A percentile compares a stretch with the other conserved stretches of the same genome.
Conservation (phyloP, 371 early-diverging fungal genomes). For the Mucor lusitanicus region DNA sequence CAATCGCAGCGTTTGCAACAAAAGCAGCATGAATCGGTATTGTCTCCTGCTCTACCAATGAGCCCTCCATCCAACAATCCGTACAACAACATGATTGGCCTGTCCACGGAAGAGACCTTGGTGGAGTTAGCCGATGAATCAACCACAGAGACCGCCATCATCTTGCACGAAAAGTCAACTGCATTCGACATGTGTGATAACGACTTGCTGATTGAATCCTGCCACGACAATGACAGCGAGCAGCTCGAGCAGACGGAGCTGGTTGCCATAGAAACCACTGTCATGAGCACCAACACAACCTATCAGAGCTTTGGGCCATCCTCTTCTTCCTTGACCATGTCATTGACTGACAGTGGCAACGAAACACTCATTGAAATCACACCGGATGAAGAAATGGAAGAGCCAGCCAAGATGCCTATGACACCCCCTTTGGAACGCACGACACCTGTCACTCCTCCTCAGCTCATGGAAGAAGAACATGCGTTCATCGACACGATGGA, state of each 20-base stretch:
- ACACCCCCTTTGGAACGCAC: not conserved
- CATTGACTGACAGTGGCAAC: not conserved
- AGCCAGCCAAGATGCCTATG: not conserved
- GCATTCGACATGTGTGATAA: conserved; percentile 3
- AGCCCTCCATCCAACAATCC: not conserved
- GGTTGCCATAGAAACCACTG: not conserved
- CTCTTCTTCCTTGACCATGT: not conserved
- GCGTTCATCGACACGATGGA: not conserved
- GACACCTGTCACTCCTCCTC: not conserved
- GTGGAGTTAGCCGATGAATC: not conserved
- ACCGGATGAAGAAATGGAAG: not conserved
- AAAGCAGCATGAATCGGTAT: not conserved
- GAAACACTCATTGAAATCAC: not conserved
- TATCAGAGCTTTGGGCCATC: not conserved
- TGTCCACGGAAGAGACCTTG: not conserved
- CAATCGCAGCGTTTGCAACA: not conserved
- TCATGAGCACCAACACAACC: not conserved
- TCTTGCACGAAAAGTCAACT: conserved; percentile 1
- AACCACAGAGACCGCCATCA: not conserved
- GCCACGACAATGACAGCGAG: not conserved
- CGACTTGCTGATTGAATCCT: conserved; percentile 1
- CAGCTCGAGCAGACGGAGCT: not conserved
- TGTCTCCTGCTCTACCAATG: conserved; percentile 8
- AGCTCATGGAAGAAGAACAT: not conserved
- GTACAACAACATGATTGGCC: not conserved